Conservation (phyloP, 306 rosid genomes). For the Astragalus glycyphyllos region DNA sequence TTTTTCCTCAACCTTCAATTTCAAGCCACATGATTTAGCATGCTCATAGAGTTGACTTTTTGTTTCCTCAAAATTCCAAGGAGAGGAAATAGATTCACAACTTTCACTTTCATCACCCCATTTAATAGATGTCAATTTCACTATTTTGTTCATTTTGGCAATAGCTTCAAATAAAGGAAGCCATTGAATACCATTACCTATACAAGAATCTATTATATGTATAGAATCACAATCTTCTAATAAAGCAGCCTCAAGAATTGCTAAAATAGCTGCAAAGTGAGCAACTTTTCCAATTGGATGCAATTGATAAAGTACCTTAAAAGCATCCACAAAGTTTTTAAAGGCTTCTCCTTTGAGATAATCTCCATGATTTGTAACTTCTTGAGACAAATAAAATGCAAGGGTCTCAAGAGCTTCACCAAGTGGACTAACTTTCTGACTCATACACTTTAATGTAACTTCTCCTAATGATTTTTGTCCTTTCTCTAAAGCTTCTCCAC, state of each 20-base stretch:
- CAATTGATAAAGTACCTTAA: constrained; percentile 55
- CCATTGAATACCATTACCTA: constrained; percentile 66
- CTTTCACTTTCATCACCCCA: constrained; percentile 47
- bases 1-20: constrained; percentile 59
- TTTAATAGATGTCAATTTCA: constrained; percentile 64
- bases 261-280: constrained; percentile 58
- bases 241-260: constrained; percentile 60
- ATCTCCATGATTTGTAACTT: constrained; percentile 34
- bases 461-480: constrained; percentile 51
- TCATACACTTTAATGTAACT: constrained; percentile 50
- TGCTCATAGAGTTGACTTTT: constrained; percentile 48
- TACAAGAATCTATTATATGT: constrained; percentile 58
- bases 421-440: constrained; percentile 57
- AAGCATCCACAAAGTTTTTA: constrained; percentile 45
- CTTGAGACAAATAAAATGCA: constrained; percentile 55
- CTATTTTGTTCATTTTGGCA: constrained; percentile 42
- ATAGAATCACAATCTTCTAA: constrained; percentile 55
- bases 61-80: constrained; percentile 54
- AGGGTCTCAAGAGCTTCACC: constrained; percentile 61
- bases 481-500: constrained; percentile 56
- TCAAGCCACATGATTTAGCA: constrained; percentile 55
- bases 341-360: constrained; percentile 60
- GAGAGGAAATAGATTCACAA: constrained; percentile 22
- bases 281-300: constrained; percentile 57
- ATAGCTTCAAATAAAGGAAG: constrained; percentile 51